Percentiles rank a stretch among this genome's conserved stretches.
Evolutionary conservation across 164 flowering plant species (phyloP).

Genomic region (Aristolochia californica): DNA sequence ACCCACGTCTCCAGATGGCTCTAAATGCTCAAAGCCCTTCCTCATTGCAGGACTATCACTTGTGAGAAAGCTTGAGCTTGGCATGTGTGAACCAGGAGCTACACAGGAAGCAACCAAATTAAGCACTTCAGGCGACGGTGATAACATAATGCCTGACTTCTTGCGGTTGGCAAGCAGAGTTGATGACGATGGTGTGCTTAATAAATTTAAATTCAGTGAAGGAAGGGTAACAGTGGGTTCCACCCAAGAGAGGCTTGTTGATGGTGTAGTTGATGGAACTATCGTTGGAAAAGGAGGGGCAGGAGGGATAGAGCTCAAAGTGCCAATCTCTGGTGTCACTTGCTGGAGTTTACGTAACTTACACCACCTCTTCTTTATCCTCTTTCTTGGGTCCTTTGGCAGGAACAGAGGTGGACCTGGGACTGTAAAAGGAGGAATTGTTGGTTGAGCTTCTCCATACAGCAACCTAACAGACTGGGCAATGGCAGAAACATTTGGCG

Average conservation of each 20-base stretch:
- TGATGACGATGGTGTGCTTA: constrained; percentile 26
- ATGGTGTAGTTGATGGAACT: constrained; percentile 12
- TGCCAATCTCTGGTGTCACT: constrained; percentile 18
- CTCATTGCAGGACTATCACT: constrained; percentile 17
- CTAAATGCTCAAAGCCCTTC: constrained; percentile 5
- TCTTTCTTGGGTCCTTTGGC: constrained; percentile 74
- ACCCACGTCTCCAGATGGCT: constrained; percentile 12
- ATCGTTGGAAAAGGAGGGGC: constrained; percentile 21
- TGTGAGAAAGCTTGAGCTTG: constrained; percentile 21
- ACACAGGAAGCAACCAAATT: constrained; percentile 54
- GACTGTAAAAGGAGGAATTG: constrained; percentile 73
- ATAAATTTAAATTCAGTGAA: constrained; percentile 19
- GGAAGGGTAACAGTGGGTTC: constrained; percentile 32
- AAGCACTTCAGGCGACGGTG: constrained; percentile 66
- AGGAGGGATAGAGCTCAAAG: constrained; percentile 19
- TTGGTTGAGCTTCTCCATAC: constrained; percentile 62
- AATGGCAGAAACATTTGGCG: constrained; percentile 78
- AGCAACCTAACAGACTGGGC: constrained; percentile 80
- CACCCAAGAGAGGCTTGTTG: constrained; percentile 22
- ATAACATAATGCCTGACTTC: constrained; percentile 23
- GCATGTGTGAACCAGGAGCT: constrained; percentile 34
- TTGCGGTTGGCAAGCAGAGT: constrained; percentile 14
- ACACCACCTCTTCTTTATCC: constrained; percentile 44
- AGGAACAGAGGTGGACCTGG: constrained; percentile 69
- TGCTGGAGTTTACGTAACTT: constrained; percentile 17